Evolutionary conservation across 176 grass and related monocot species (phyloP).

Genomic region (Bolboschoenus planiculmis): DNA sequence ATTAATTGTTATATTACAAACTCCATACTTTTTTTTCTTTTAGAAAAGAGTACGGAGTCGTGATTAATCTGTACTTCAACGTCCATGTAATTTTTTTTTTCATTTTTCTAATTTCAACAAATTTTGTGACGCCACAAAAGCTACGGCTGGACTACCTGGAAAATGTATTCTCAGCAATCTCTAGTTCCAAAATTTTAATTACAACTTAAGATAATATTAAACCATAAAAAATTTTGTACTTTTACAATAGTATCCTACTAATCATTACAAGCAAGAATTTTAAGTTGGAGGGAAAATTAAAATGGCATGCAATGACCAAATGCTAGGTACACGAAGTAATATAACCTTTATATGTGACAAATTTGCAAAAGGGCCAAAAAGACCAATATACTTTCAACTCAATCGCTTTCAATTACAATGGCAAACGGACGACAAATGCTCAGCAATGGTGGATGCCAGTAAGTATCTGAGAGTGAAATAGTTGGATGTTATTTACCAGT

Average conservation of each 20-base stretch:
- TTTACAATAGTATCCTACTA: too few species aligned
- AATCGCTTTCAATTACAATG: neutral
- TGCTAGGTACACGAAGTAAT: too few species aligned
- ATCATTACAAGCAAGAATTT: too few species aligned
- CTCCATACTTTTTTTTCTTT: neutral
- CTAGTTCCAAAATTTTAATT: neutral
- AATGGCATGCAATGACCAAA: too few species aligned
- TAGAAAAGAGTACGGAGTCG: neutral
- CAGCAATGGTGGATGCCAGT: neutral
- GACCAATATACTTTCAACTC: neutral
- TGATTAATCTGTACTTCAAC: neutral
- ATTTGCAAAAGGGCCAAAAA: neutral
- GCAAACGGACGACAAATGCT: neutral
- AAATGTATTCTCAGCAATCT: neutral
- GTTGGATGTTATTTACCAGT: too few species aligned
- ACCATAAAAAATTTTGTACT: neutral
- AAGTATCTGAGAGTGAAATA: too few species aligned
- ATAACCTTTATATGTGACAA: too few species aligned
- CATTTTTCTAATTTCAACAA: neutral
- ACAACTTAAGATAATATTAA: neutral
- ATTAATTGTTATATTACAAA: neutral
- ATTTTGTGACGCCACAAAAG: neutral
- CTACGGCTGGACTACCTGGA: neutral
- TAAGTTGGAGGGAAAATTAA: too few species aligned
- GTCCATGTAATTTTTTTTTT: neutral